These are phyloP conservation scores for Aciculoconidium aculeatum DNA, from an alignment of 805 yeast species.

Conservation along the genomic window DNA sequence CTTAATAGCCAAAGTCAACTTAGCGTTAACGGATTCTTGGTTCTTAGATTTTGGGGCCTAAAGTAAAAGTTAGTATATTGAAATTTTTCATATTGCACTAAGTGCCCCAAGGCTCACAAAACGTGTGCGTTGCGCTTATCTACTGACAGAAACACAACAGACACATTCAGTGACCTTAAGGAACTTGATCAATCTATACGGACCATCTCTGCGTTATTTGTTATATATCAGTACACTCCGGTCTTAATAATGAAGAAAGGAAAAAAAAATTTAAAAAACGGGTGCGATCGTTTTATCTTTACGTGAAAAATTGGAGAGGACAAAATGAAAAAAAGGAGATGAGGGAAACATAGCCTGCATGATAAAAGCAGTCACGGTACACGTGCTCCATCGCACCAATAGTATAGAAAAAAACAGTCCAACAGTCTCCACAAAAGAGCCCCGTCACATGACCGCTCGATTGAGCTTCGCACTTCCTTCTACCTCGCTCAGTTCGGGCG, in stretches of 20 bases:
- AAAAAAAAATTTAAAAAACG: slow-evolving; percentile 8
- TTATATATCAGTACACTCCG: slow-evolving; percentile 76
- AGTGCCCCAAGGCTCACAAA: too few species aligned
- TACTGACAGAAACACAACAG: slow-evolving; percentile 4
- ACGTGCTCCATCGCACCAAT: too few species aligned
- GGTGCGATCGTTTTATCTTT: slow-evolving; percentile 8
- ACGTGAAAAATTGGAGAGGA: too few species aligned
- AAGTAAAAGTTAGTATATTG: slow-evolving; percentile 35
- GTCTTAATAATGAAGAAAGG: slow-evolving; percentile 41
- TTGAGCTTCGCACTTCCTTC: too few species aligned
- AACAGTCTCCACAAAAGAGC: too few species aligned
- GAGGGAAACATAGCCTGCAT: too few species aligned
- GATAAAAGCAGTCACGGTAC: slow-evolving; percentile 6
- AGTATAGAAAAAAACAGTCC: too few species aligned
- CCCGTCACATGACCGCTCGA: too few species aligned
- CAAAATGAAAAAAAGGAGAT: too few species aligned
- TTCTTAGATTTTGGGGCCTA: slow-evolving; percentile 95
- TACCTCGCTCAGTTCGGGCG: too few species aligned
- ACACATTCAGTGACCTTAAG: slow-evolving; percentile 7
- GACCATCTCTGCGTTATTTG: slow-evolving; percentile 94
- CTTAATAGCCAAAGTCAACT: slow-evolving; percentile 96
- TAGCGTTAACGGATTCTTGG: slow-evolving; percentile 95
- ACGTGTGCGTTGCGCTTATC: slow-evolving; percentile 5
- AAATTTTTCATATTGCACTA: background rate
- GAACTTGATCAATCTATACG: slow-evolving; percentile 42